phyloP scores from a whole-genome alignment of 805 yeast species.

The Monosporozyma yasuniensis region DNA sequence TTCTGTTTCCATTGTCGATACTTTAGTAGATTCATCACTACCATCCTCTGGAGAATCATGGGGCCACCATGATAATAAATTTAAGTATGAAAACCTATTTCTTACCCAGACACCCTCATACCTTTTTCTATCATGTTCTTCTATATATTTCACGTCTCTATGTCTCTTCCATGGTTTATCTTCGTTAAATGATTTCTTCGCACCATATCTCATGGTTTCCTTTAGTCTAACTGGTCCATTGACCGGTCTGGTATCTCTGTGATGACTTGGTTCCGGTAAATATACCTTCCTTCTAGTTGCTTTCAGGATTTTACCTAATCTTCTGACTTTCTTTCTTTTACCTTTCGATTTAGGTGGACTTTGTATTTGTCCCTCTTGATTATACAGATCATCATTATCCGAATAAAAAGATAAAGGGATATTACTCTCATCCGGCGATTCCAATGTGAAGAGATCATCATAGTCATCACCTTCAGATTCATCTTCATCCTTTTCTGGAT shows the following conservation, averaged over 20 bases:
- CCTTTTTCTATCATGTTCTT: conserved; percentile 66
- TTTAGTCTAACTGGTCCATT: conserved; percentile 12
- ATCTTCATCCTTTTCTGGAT: not conserved
- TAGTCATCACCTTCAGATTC: not conserved
- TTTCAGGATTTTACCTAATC: conserved; percentile 2
- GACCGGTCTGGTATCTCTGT: not conserved
- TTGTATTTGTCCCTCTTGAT: not conserved
- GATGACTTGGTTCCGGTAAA: not conserved
- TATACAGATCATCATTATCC: not conserved
- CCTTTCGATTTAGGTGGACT: not conserved
- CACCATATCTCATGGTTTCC: conserved; percentile 22
- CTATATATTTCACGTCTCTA: conserved; percentile 42
- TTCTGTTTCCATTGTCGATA: not conserved
- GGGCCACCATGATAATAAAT: conserved; percentile 29
- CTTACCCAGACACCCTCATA: conserved; percentile 94
- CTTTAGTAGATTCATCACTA: not conserved
- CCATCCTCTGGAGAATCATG: not conserved
- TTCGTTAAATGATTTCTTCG: conserved; percentile 48
- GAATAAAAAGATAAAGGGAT: not conserved
- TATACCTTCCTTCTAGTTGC: not conserved
- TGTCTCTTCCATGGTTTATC: conserved; percentile 94
- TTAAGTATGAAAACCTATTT: conserved; percentile 60
- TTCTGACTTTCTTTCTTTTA: conserved; percentile 1
- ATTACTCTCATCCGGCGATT: not conserved
- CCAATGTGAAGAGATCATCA: not conserved